Evolutionary conservation across 2,329 filamentous ascomycete species (phyloP).

Genomic region (Trichocomaceae sp.): DNA sequence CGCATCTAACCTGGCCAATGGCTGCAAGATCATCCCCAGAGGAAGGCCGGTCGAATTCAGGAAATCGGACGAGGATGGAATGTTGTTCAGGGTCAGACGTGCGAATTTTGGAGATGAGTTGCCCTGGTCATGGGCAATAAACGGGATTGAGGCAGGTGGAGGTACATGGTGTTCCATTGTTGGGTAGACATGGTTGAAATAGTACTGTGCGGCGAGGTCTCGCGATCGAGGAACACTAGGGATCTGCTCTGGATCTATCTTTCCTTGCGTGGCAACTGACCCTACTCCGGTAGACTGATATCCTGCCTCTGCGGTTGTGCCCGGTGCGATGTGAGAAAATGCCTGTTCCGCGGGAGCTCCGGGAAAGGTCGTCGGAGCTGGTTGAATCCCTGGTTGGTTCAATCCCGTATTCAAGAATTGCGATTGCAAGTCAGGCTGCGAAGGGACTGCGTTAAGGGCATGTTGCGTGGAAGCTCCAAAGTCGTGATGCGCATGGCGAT

Average conservation of each 20-base stretch:
- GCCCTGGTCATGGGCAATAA: constrained; percentile 90
- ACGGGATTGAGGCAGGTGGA: constrained; percentile 79
- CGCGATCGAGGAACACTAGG: constrained; percentile 83
- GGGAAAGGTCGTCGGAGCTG: constrained; percentile 21
- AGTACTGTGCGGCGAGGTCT: constrained; percentile 76
- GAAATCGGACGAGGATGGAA: constrained; percentile 75
- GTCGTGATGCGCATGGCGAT: constrained; percentile 85
- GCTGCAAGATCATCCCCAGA: constrained; percentile 81
- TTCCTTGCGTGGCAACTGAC: constrained; percentile 60
- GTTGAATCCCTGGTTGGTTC: constrained; percentile 36
- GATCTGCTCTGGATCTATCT: constrained; percentile 84
- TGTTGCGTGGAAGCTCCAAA: constrained; percentile 67
- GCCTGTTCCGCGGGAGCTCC: constrained; percentile 15
- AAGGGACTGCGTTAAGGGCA: constrained; percentile 7
- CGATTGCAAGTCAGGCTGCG: constrained; percentile 43
- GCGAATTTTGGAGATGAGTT: constrained; percentile 94
- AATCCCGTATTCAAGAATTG: constrained; percentile 55
- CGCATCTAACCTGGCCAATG: constrained; percentile 71
- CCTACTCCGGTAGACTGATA: constrained; percentile 43
- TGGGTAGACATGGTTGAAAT: constrained; percentile 79
- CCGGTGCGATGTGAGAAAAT: constrained; percentile 16
- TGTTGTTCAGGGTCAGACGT: constrained; percentile 85
- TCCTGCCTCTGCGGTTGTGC: constrained; percentile 21
- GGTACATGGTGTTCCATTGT: constrained; percentile 93
- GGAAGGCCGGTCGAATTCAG: constrained; percentile 75